Evolutionary conservation across 345 rosid species (phyloP).

Genomic region (Leavenworthia alabamica): DNA sequence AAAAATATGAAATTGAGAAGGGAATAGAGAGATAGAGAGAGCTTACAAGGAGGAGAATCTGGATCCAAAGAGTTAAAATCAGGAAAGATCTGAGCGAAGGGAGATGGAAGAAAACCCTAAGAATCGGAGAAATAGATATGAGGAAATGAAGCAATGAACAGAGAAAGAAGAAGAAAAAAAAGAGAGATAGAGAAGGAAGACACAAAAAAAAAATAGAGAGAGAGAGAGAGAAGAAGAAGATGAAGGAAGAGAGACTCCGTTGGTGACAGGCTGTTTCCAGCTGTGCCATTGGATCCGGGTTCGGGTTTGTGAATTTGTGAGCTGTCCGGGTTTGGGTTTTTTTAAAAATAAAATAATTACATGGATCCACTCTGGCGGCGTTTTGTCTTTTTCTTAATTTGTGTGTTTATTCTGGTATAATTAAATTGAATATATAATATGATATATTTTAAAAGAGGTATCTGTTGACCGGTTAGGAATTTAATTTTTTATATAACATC

Average conservation of each 20-base stretch:
- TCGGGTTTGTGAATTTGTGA: not conserved
- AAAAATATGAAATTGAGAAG: not conserved
- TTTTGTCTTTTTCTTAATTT: conserved; percentile 7
- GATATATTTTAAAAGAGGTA: no score
- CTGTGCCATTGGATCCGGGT: conserved; percentile 42
- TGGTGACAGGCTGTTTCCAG: no score
- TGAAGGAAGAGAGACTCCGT: conserved; percentile 45
- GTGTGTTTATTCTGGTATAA: no score
- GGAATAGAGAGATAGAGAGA: conserved; percentile 33
- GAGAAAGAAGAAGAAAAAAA: conserved; percentile 8
- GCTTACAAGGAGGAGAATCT: conserved; percentile 52
- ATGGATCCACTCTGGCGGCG: conserved; percentile 33
- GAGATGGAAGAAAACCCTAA: conserved; percentile 47
- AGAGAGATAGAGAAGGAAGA: conserved; percentile 9
- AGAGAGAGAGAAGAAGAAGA: no score
- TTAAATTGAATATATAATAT: no score
- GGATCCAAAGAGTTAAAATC: conserved; percentile 40
- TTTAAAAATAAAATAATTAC: conserved; percentile 7
- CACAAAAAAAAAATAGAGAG: no score
- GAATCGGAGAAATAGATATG: conserved; percentile 15
- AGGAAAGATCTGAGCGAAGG: conserved; percentile 27
- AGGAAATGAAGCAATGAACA: conserved; percentile 5
- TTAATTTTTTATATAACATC: no score
- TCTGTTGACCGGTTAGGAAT: no score
- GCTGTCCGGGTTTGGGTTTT: no score